phyloP scores from a whole-genome alignment of 139 green algal species.

The Coccomyxa sp. region DNA sequence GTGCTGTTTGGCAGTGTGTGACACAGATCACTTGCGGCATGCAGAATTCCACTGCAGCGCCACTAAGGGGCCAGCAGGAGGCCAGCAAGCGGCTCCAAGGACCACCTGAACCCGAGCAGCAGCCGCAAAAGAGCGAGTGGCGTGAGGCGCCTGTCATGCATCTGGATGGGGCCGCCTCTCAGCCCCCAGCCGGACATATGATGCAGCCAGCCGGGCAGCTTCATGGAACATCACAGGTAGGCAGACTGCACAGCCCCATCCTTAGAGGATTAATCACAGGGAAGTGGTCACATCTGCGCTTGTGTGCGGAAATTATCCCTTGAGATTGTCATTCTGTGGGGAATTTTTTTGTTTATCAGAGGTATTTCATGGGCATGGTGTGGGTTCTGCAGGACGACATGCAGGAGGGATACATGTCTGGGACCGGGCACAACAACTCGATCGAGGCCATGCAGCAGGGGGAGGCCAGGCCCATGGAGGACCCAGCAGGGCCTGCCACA shows the following conservation, averaged over 20 bases:
- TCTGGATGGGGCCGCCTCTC: background rate
- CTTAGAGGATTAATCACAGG: background rate
- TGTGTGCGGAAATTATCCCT: background rate
- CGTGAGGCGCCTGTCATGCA: background rate
- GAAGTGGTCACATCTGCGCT: background rate
- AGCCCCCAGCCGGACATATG: background rate
- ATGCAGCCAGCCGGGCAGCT: background rate
- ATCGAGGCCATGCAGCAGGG: slow-evolving; percentile 1
- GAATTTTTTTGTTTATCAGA: background rate
- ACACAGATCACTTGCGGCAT: too few species aligned
- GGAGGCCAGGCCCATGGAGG: background rate
- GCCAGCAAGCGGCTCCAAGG: too few species aligned
- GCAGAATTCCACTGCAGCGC: too few species aligned
- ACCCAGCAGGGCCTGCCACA: too few species aligned
- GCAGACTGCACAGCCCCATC: background rate
- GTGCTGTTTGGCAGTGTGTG: too few species aligned
- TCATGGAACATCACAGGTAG: background rate
- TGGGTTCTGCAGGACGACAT: background rate
- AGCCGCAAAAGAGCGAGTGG: background rate
- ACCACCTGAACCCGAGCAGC: background rate
- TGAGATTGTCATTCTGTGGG: background rate
- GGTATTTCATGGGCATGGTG: background rate
- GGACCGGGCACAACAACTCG: background rate
- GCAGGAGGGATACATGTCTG: background rate
- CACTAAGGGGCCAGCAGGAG: too few species aligned